Base-by-base conservation (phyloP, 169 alveolate species). In the Pseudocohnilembus persalinus region DNA sequence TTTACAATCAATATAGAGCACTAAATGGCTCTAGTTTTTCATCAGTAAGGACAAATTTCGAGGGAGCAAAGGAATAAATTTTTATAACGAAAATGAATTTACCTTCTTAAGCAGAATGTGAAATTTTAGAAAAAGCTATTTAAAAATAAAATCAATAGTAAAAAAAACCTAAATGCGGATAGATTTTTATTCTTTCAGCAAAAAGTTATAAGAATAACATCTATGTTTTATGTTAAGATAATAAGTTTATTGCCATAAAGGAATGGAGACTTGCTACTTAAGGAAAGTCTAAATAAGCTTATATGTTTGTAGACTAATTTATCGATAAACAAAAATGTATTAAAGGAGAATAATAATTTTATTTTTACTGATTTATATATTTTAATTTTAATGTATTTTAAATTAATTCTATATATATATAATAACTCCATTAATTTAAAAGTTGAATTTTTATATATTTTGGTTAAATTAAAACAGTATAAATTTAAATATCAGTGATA, bases 1-100 rank as follows among this genome's bases (percentile, higher is more conserved):
- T 79, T 49, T 79, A 63, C 30, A 79, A 79, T 64, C 34, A 35
- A 64, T 79, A 49, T 64, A 34, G 84, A 63, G 35, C 76, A 33
- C 49, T 79, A 6, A 79, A 79, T 27, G 84, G 84, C 34, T 34
- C 84, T 28, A 79, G 64, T 31, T 79, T 79, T 79, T 68, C 30
- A 20, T 79, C 84, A 29, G 76, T 79, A 16, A 34, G 84, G 63
- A 63, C 84, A 25, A 79, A 49, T 0, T 79, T 32, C 29, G 28
- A 49, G 29, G 65, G n/a, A n/a, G n/a, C n/a, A n/a, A n/a, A 64
- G 15, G 29, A 79, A 63, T 74, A 79, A 79, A 64, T 79, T 27
- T 34, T 79, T 64, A 20, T 79, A 1, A 73, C 35, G 4, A 79
- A 63, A 79, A 79, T 79, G 74, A 79, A 75, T 49, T 28, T 79